A percentile compares a stretch with the other conserved stretches of the same genome.
phyloP scores from a whole-genome alignment of 2,329 filamentous ascomycete species.

The Diplodia corticola region DNA sequence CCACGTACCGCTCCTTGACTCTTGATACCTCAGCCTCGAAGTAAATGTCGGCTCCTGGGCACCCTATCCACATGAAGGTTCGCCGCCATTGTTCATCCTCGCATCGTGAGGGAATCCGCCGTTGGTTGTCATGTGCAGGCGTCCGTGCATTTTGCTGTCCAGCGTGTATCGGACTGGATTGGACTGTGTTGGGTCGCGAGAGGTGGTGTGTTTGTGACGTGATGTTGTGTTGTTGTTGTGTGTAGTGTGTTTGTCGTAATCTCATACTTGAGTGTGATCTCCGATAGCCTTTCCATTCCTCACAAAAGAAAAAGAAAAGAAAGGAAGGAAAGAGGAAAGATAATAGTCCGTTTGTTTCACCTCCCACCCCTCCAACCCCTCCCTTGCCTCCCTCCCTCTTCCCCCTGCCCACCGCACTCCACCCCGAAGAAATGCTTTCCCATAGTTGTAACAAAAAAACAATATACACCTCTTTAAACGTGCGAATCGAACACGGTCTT shows the following conservation, averaged over 20 bases:
- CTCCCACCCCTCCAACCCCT: background rate
- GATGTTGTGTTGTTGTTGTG: background rate
- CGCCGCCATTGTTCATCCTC: background rate
- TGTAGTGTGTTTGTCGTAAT: background rate
- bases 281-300: background rate
- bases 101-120: background rate
- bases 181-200: too few relatives aligned
- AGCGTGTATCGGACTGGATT: background rate
- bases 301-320: background rate
- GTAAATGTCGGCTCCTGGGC: background rate
- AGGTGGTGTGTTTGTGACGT: background rate
- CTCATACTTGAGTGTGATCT: background rate
- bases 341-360: background rate
- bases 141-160: background rate
- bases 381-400: too few relatives aligned
- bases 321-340: too few relatives aligned
- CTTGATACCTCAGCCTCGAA: background rate
- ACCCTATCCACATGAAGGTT: background rate
- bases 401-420: too few relatives aligned
- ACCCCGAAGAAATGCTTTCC: background rate
- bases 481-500: background rate
- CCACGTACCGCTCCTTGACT: background rate
- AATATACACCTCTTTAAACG: background rate
- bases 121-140: background rate
- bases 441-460: background rate